A percentile compares a stretch with the other conserved stretches of the same genome.
Evolutionary conservation across 257 asterid genomes (phyloP).

Genomic region (Cruciata laevipes): DNA sequence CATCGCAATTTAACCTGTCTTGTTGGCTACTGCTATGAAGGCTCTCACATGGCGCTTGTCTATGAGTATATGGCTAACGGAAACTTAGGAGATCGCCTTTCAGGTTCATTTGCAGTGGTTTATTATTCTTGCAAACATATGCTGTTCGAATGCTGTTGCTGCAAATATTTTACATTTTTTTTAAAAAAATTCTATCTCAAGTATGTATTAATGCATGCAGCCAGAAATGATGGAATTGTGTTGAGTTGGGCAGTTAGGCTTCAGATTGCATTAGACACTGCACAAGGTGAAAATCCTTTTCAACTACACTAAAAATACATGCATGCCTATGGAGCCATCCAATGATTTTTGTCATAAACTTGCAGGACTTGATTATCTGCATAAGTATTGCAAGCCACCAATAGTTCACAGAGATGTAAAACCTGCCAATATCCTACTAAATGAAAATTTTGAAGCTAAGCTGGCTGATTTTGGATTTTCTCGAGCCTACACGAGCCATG

Average conservation of each 20-base stretch:
- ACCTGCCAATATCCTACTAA: slow-evolving; percentile 28
- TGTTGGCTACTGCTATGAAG: slow-evolving; percentile 40
- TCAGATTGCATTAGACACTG: slow-evolving; percentile 31
- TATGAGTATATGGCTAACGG: slow-evolving; percentile 42
- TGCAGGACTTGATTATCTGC: slow-evolving; percentile 44
- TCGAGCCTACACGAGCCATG: slow-evolving; percentile 17
- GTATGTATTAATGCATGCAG: neutral
- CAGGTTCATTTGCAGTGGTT: slow-evolving; percentile 17
- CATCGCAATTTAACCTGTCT: slow-evolving; percentile 34
- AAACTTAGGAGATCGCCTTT: slow-evolving; percentile 24
- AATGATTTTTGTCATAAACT: too few species aligned
- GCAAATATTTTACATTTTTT: neutral
- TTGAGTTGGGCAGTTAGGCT: slow-evolving; percentile 40
- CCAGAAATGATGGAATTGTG: neutral
- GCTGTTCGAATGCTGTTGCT: too few species aligned
- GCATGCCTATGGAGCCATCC: too few species aligned
- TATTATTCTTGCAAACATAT: neutral
- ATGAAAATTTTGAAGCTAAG: slow-evolving; percentile 27
- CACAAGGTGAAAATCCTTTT: slow-evolving; percentile 27
- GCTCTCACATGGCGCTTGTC: slow-evolving; percentile 26
- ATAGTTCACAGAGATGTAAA: slow-evolving; percentile 44
- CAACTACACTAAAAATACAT: neutral
- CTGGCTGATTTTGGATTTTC: slow-evolving; percentile 41
- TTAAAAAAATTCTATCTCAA: neutral
- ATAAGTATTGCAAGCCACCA: slow-evolving; percentile 38